These are phyloP conservation scores for Wallacemonas sp. DNA, from an alignment of 208 protist genomes.

Conservation along the genomic window DNA sequence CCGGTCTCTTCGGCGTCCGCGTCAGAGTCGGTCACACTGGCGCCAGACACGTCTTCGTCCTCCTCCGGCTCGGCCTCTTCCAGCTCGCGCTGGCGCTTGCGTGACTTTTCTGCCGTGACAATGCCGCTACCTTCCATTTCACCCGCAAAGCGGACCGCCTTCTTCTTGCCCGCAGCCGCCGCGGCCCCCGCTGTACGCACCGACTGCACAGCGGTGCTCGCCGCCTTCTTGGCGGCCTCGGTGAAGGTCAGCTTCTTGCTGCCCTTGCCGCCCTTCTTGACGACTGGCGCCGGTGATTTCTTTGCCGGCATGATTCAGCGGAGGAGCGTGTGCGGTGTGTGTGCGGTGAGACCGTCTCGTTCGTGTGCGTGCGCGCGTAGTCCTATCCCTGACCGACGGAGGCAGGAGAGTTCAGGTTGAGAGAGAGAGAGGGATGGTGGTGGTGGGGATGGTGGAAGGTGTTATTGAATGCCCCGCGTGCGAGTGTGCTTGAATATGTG, in stretches of 20 bases:
- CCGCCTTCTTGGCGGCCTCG: conserved; percentile 20
- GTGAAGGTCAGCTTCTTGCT: conserved; percentile 18
- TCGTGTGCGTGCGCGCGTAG: not conserved
- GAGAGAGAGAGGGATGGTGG: too few relatives aligned
- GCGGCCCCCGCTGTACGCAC: conserved; percentile 4
- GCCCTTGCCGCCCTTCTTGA: not conserved
- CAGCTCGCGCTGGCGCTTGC: conserved; percentile 17
- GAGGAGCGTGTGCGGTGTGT: too few relatives aligned
- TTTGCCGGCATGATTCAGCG: conserved; percentile 14
- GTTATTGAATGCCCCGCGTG: too few relatives aligned
- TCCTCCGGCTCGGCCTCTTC: conserved; percentile 19
- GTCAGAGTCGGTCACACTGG: conserved; percentile 26
- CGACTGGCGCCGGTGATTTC: not conserved
- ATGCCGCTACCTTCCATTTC: conserved; percentile 35
- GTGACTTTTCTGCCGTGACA: conserved; percentile 28
- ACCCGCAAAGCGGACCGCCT: conserved; percentile 15
- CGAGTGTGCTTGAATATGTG: too few relatives aligned
- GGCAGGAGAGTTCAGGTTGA: too few relatives aligned
- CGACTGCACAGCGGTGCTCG: conserved; percentile 17
- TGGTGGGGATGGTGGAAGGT: too few relatives aligned
- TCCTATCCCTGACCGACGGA: too few relatives aligned
- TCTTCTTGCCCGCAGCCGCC: conserved; percentile 18
- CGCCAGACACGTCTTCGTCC: conserved; percentile 13
- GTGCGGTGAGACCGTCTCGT: too few relatives aligned
- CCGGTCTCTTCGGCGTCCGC: conserved; percentile 6